Base-by-base conservation (phyloP, 257 asterid genomes). In the Thymus mandschuricus region DNA sequence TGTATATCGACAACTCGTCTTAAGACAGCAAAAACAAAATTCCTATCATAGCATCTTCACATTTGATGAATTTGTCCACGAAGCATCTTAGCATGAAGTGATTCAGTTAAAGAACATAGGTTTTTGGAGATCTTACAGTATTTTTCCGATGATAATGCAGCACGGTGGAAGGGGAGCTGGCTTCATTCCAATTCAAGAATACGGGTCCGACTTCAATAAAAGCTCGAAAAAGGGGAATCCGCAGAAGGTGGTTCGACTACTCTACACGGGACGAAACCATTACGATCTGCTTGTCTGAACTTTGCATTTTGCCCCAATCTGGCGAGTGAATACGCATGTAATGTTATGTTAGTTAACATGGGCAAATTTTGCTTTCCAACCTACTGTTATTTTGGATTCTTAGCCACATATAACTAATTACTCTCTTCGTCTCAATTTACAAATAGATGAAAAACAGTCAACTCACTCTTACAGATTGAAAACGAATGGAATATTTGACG, bases 181-280 rank as follows among this genome's bases (percentile, higher is more conserved):
- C 71, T 91, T 89, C 83, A 86, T 91, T 75, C 97, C 98, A 3
- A 94, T 94, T 80, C 97, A 96, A 76, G 97, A 94, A 80, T 94
- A 94, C 55, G 99, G 99, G 66, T 76, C 86, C 0, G 90, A 91
- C 78, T 88, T 87, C 79, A 79, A 70, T 10, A 78, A 79, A 82
- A 86, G 79, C 35, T 66, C 58, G 9, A 73, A 38, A 31, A 78
- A 72, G 12, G 81, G 79, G 57, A 88, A 83, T 74, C 83, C 88
- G 55, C 80, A 76, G 70, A 78, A 86, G 62, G 87, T 49, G 46
- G 99, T 91, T 76, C 87, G 95, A 77, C 81, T 94, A 29, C 87
- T 94, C 59, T 91, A 89, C 79, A 81, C 95, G 4, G 99, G 99
- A 21, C 77, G 80, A 50, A 94, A 89, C 86, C 99, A 94, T 76